Evolutionary conservation across 2,329 filamentous ascomycete genomes (phyloP).

Genomic region (Didymella lethalis): DNA sequence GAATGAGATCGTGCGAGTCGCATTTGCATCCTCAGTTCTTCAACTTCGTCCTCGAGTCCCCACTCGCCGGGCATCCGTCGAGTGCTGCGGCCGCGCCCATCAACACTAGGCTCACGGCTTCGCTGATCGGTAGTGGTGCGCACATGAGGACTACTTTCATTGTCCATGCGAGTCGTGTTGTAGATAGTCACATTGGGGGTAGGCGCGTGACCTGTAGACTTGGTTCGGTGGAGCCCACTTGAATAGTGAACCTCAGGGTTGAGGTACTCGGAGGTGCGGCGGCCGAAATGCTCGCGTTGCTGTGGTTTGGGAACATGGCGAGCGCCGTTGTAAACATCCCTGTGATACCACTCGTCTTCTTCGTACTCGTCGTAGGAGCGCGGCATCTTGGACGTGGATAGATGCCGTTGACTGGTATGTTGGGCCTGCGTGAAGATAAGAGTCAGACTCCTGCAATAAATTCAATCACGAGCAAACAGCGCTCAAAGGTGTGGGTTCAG

Average conservation of each 20-base stretch:
- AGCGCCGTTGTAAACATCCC: slow-evolving; percentile 34
- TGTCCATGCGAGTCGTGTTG: slow-evolving; percentile 54
- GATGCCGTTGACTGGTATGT: slow-evolving; percentile 1
- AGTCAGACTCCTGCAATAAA: slow-evolving; percentile 4
- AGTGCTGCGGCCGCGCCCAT: slow-evolving; percentile 42
- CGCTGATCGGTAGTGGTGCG: slow-evolving; percentile 41
- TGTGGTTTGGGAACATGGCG: slow-evolving; percentile 42
- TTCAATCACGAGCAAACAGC: slow-evolving; percentile 20
- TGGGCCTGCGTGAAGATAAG: neutral
- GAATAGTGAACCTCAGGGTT: slow-evolving; percentile 39
- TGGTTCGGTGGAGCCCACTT: slow-evolving; percentile 53
- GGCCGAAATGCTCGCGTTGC: slow-evolving; percentile 29
- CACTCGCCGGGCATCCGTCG: slow-evolving; percentile 46
- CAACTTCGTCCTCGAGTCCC: slow-evolving; percentile 48
- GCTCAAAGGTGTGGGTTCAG: slow-evolving; percentile 25
- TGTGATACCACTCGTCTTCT: slow-evolving; percentile 44
- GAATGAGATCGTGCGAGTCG: slow-evolving; percentile 33
- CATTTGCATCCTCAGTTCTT: slow-evolving; percentile 40
- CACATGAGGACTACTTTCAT: slow-evolving; percentile 46
- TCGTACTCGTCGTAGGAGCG: slow-evolving; percentile 37
- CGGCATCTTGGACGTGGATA: slow-evolving; percentile 30
- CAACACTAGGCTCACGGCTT: slow-evolving; percentile 36
- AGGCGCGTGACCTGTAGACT: slow-evolving; percentile 54
- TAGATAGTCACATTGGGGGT: slow-evolving; percentile 58
- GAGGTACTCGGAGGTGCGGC: slow-evolving; percentile 43